Conservation (phyloP, 345 rosid species). For the Turnera subulata region DNA sequence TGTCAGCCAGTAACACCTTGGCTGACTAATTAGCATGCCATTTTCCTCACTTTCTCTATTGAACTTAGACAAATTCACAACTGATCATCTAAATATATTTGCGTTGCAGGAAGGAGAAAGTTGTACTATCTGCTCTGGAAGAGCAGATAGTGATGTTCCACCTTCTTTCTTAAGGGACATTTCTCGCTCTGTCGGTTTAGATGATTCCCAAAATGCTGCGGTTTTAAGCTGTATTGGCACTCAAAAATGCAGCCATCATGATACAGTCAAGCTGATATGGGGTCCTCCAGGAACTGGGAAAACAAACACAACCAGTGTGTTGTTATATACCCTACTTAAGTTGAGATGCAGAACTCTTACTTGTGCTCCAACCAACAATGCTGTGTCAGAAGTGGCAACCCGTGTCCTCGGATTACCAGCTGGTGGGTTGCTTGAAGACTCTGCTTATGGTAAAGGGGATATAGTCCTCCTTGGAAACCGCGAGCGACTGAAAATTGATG, state of each 20-base stretch:
- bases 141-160: not conserved
- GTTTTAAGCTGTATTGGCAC: constrained; percentile 22
- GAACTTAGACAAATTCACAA: not conserved
- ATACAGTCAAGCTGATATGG: constrained; percentile 40
- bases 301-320: constrained; percentile 33
- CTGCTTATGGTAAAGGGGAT: constrained; percentile 20
- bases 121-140: constrained; percentile 14
- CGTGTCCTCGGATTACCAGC: constrained; percentile 38
- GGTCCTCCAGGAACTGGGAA: constrained; percentile 65
- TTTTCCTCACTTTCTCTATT: not conserved
- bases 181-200: constrained; percentile 16
- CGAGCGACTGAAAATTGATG: constrained; percentile 29
- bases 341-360: constrained; percentile 34
- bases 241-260: constrained; percentile 24
- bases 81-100: not conserved
- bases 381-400: constrained; percentile 38
- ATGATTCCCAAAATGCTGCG: constrained; percentile 34
- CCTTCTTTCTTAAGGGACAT: constrained; percentile 1
- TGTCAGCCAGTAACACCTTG: not conserved
- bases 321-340: constrained; percentile 30
- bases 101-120: constrained; percentile 27
- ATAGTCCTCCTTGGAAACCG: constrained; percentile 41
- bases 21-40: no score
- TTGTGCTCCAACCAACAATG: constrained; percentile 52
- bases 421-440: not conserved